Percentiles rank a stretch among this genome's conserved stretches.
These are phyloP conservation scores for Heterobasidion irregulare DNA, from an alignment of 1,284 basidiomycete species.

Conservation along the genomic window DNA sequence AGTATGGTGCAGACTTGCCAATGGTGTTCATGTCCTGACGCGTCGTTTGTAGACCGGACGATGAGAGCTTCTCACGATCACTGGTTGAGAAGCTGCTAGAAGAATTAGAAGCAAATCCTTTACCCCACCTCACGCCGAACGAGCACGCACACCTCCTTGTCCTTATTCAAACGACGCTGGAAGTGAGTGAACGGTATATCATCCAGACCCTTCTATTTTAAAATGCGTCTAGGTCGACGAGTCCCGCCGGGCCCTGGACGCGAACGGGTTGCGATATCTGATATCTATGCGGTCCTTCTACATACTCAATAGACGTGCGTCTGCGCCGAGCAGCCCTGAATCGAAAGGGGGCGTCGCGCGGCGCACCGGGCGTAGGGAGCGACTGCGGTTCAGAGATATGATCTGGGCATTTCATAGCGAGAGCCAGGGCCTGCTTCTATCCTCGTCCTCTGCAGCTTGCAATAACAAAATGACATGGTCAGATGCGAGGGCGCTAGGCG, in stretches of 20 bases:
- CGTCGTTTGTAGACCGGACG: conserved; percentile 26
- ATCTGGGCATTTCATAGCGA: conserved; percentile 95
- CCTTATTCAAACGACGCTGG: conserved; percentile 79
- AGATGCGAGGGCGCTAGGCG: conserved; percentile 79
- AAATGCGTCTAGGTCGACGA: conserved; percentile 63
- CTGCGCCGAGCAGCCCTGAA: conserved; percentile 35
- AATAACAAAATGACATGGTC: conserved; percentile 79
- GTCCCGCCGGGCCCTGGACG: conserved; percentile 78
- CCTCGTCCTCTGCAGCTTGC: conserved; percentile 65
- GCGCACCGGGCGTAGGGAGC: conserved; percentile 48
- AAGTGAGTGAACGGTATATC: conserved; percentile 40
- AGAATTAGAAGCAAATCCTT: conserved; percentile 50
- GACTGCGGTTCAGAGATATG: conserved; percentile 85
- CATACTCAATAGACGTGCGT: conserved; percentile 60
- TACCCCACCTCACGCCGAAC: conserved; percentile 65
- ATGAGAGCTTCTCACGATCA: conserved; percentile 54
- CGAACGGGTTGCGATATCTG: conserved; percentile 85
- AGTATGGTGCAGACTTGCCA: conserved; percentile 26
- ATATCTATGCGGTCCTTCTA: conserved; percentile 83
- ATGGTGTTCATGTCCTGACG: not conserved
- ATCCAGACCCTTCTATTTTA: not conserved
- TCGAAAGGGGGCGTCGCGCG: conserved; percentile 30
- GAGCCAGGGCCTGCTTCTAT: conserved; percentile 77
- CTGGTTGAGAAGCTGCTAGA: conserved; percentile 58
- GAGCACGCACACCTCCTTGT: conserved; percentile 78